These are phyloP conservation scores for Mytilinidion resinicola DNA, from an alignment of 495 filamentous ascomycete species.

Conservation along the genomic window DNA sequence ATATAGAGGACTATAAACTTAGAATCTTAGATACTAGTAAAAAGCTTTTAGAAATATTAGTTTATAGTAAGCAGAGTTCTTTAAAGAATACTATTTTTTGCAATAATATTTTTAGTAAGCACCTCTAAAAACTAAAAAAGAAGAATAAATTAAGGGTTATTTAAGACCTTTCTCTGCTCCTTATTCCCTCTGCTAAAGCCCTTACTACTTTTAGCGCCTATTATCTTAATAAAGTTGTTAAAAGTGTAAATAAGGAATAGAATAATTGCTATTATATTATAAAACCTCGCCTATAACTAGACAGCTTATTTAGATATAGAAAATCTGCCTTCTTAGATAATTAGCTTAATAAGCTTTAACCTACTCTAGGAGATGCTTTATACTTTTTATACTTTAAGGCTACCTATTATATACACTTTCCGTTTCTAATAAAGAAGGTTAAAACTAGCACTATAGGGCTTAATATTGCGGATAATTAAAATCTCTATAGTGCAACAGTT, in stretches of 20 bases:
- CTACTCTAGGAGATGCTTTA: not conserved
- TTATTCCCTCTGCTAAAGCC: not conserved
- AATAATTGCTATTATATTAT: not conserved
- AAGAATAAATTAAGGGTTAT: not conserved
- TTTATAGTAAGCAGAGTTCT: not conserved
- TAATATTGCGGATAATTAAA: not conserved
- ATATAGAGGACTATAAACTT: not conserved
- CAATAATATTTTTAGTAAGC: not conserved
- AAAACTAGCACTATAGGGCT: not conserved
- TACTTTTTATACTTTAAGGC: not conserved
- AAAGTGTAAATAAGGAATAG: not conserved
- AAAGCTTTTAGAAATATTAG: not conserved
- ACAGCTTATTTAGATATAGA: not conserved
- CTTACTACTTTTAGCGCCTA: not conserved
- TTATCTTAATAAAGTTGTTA: not conserved
- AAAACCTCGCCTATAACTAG: not conserved
- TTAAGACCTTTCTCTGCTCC: not conserved
- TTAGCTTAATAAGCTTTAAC: not conserved
- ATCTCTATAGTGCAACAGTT: not conserved
- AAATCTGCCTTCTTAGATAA: not conserved
- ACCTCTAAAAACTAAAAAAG: not conserved
- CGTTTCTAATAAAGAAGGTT: not conserved
- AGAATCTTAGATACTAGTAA: not conserved
- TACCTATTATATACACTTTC: conserved; percentile 2
- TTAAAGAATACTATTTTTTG: not conserved